Percentiles rank a stretch among this genome's conserved stretches.
Conservation (phyloP, 1,284 basidiomycete genomes). For the Austroboletus niveus region DNA sequence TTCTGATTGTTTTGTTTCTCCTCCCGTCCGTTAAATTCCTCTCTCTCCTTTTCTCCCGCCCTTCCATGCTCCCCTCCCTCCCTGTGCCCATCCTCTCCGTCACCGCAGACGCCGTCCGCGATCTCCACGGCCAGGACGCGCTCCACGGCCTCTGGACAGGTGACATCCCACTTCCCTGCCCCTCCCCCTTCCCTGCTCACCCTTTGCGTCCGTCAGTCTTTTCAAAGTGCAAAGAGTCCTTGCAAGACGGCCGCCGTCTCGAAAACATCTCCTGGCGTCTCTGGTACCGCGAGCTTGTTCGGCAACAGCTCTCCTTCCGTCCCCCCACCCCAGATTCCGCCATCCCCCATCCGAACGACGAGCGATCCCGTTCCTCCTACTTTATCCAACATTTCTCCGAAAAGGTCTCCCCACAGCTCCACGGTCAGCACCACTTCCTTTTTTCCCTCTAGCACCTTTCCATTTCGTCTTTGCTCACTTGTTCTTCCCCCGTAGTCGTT, state of each 20-base stretch:
- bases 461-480: slow-evolving; percentile 17
- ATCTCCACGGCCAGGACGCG: slow-evolving; percentile 65
- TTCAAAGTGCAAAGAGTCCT: slow-evolving; percentile 75
- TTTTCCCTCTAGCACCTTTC: slow-evolving; percentile 9
- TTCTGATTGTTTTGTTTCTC: too few relatives aligned
- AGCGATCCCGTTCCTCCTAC: slow-evolving; percentile 24
- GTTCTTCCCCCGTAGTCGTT: slow-evolving; percentile 22
- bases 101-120: slow-evolving; percentile 58
- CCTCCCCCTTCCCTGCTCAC: slow-evolving; percentile 3
- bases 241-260: slow-evolving; percentile 73
- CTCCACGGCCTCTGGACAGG: slow-evolving; percentile 62
- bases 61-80: slow-evolving; percentile 45
- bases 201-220: slow-evolving; percentile 56
- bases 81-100: slow-evolving; percentile 63
- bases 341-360: slow-evolving; percentile 25
- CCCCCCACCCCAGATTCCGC: slow-evolving; percentile 34
- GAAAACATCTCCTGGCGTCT: slow-evolving; percentile 87
- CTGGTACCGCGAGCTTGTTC: slow-evolving; percentile 69
- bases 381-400: slow-evolving; percentile 14
- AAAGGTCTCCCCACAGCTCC: slow-evolving; percentile 11
- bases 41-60: not conserved
- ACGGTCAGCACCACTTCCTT: slow-evolving; percentile 19
- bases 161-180: slow-evolving; percentile 29
- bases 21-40: too few relatives aligned
- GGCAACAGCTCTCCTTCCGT: slow-evolving; percentile 28